Conservation (phyloP, 495 filamentous ascomycete species). For the Aspergillus haitiensis region DNA sequence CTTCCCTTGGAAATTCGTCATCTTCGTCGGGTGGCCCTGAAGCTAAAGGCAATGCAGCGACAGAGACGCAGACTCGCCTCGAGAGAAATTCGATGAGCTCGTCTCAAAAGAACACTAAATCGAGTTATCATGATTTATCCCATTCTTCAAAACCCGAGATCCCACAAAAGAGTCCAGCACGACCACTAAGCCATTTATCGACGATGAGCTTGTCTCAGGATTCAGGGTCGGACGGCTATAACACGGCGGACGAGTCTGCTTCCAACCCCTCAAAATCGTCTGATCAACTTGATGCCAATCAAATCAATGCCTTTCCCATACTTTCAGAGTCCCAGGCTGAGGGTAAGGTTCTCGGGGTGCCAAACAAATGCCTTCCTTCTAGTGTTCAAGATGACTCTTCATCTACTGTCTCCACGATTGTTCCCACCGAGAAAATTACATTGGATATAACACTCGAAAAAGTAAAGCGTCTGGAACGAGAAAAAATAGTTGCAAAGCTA, state of each 20-base stretch:
- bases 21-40: not conserved
- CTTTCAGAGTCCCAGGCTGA: not conserved
- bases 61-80: not conserved
- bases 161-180: not conserved
- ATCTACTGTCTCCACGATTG: not conserved
- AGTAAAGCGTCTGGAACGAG: constrained; percentile 24
- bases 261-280: constrained; percentile 20
- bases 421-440: not conserved
- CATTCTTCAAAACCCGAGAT: constrained; percentile 5
- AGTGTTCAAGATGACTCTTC: not conserved
- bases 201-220: constrained; percentile 23
- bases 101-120: constrained; percentile 8
- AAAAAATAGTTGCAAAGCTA: constrained; percentile 65
- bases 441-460: constrained; percentile 20
- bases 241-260: constrained; percentile 40
- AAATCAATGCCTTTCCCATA: not conserved
- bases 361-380: not conserved
- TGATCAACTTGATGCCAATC: not conserved
- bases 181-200: constrained; percentile 20
- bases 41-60: not conserved
- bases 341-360: not conserved
- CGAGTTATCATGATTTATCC: not conserved
- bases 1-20: constrained; percentile 10
- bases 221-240: constrained; percentile 33
- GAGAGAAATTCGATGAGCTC: not conserved